Conservation (phyloP, 129 eudicot species). For the Arctium minus region DNA sequence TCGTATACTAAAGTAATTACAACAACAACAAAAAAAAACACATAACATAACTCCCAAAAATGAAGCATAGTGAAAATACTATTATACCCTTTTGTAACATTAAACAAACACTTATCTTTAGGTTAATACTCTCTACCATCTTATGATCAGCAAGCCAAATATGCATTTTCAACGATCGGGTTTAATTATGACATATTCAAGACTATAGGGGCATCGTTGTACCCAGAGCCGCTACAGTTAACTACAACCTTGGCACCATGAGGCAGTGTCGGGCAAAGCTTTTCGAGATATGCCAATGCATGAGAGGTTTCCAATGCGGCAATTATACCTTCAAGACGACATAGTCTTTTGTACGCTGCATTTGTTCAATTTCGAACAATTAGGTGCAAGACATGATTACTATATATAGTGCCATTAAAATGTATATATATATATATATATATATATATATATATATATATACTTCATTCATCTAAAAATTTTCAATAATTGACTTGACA, state of each 20-base stretch:
- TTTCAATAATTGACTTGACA: no score
- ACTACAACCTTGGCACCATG: slow-evolving; percentile 52
- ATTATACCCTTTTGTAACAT: neutral
- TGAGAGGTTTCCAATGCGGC: slow-evolving; percentile 64
- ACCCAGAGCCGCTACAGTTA: slow-evolving; percentile 53
- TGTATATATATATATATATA: no score
- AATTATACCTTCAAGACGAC: slow-evolving; percentile 57
- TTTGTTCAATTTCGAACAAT: neutral
- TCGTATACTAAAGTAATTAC: neutral
- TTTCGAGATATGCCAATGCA: slow-evolving; percentile 56
- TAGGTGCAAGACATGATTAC: neutral
- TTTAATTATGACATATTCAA: neutral
- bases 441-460: no score
- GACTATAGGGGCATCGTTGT: slow-evolving; percentile 38
- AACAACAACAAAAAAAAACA: neutral
- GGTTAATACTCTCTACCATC: neutral
- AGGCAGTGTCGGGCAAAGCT: slow-evolving; percentile 49
- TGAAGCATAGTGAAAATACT: neutral
- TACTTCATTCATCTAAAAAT: no score
- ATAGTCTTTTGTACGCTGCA: slow-evolving; percentile 52
- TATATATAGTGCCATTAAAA: neutral
- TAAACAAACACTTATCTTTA: neutral
- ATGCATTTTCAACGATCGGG: neutral
- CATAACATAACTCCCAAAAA: neutral
- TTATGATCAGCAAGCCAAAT: neutral